Percentiles rank a stretch among this genome's conserved stretches.
Conservation (phyloP, 148 eudicot genomes). For the Gaultheria prostrata region DNA sequence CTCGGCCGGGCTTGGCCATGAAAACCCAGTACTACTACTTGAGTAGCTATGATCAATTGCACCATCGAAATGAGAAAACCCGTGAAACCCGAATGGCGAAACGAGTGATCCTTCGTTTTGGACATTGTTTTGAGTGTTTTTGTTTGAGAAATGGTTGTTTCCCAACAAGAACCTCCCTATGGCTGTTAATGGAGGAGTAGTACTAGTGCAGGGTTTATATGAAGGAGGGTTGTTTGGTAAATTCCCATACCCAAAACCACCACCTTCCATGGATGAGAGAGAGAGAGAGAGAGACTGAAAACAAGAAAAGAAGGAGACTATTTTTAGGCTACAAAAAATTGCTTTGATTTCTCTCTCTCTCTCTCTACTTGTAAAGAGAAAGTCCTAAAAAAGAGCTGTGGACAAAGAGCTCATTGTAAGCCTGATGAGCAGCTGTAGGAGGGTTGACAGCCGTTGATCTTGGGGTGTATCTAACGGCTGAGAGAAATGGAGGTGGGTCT, state of each 20-base stretch:
- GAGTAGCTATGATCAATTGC: slow-evolving; percentile 2
- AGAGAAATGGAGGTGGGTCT: slow-evolving; percentile 13
- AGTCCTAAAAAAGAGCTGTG: not conserved
- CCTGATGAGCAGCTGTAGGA: slow-evolving; percentile 18
- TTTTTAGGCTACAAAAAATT: not conserved
- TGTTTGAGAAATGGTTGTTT: slow-evolving; percentile 1
- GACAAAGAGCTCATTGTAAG: slow-evolving; percentile 22
- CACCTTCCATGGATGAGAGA: slow-evolving; percentile 32
- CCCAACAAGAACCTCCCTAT: slow-evolving; percentile 45
- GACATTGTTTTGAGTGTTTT: not conserved
- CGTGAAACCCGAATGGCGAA: not conserved
- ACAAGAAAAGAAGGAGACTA: not conserved
- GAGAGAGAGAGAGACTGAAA: not conserved
- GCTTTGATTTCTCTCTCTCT: slow-evolving; percentile 4
- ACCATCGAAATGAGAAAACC: slow-evolving; percentile 14
- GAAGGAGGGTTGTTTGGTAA: slow-evolving; percentile 22
- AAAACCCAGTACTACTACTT: not conserved
- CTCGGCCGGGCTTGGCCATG: slow-evolving; percentile 17
- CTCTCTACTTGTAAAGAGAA: not conserved
- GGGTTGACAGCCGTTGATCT: slow-evolving; percentile 23
- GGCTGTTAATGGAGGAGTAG: slow-evolving; percentile 47
- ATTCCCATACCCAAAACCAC: slow-evolving; percentile 26
- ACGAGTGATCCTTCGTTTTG: slow-evolving; percentile 10
- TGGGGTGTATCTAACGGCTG: slow-evolving; percentile 28
- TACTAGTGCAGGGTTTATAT: slow-evolving; percentile 11